A percentile compares a stretch with the other conserved stretches of the same genome.
phyloP scores from a whole-genome alignment of 345 rosid genomes.

The Eucalyptus coolabah region DNA sequence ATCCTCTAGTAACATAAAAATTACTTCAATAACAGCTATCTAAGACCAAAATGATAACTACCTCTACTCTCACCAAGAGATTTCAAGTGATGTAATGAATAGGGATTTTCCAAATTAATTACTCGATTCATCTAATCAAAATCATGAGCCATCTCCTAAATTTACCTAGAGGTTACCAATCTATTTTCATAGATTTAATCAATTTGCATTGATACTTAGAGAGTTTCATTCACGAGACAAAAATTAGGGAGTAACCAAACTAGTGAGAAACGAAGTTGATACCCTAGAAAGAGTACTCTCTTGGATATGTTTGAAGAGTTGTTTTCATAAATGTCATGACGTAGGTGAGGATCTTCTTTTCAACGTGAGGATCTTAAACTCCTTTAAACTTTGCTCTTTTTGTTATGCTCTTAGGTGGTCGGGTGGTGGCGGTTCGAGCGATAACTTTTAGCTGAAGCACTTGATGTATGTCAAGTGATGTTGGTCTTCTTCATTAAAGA shows the following conservation, averaged over 20 bases:
- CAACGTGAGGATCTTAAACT: neutral
- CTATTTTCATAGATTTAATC: no score
- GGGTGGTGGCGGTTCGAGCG: neutral
- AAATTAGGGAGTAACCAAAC: neutral
- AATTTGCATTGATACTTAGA: no score
- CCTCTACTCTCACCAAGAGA: neutral
- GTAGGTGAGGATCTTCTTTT: neutral
- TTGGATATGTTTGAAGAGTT: neutral
- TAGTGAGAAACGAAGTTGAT: neutral
- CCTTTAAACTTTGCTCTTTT: neutral
- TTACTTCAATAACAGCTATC: neutral
- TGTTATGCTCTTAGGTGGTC: neutral
- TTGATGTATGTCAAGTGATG: neutral
- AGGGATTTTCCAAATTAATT: neutral
- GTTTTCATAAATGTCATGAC: neutral
- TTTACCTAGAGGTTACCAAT: no score
- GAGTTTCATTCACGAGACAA: neutral
- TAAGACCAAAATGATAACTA: neutral
- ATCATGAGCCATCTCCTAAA: neutral
- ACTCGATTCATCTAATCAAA: neutral
- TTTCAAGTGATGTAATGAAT: neutral
- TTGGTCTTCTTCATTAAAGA: neutral
- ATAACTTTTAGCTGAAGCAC: neutral
- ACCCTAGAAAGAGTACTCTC: neutral
- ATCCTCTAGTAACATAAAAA: neutral